Percentiles rank a stretch among this genome's conserved stretches.
Evolutionary conservation across 352 stramenopile genomes (phyloP).

Genomic region (Pythium aphanidermatum): DNA sequence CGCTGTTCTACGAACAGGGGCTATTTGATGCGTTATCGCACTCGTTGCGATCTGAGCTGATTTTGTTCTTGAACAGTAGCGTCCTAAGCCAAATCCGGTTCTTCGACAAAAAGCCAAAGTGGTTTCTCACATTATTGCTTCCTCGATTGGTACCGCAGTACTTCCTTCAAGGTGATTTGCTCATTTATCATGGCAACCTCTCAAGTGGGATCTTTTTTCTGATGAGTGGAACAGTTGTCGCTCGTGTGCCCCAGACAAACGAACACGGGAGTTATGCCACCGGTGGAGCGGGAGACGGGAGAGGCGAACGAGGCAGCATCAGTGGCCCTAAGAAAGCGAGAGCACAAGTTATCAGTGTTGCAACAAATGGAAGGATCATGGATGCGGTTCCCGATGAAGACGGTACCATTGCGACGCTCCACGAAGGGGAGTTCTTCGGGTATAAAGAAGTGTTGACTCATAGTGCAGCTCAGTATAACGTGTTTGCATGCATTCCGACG

Average conservation of each 20-base stretch:
- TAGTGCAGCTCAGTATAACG: constrained; percentile 53
- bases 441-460: constrained; percentile 72
- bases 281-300: neutral
- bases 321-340: neutral
- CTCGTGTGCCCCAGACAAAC: constrained; percentile 20
- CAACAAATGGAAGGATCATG: constrained; percentile 16
- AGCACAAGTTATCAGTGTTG: neutral
- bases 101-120: constrained; percentile 83
- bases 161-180: constrained; percentile 55
- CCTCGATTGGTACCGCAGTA: constrained; percentile 62
- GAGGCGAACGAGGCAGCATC: neutral
- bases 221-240: constrained; percentile 55
- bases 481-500: constrained; percentile 49
- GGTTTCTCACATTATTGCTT: constrained; percentile 69
- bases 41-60: constrained; percentile 55
- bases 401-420: constrained; percentile 55
- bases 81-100: constrained; percentile 63
- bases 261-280: neutral
- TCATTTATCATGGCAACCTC: constrained; percentile 66
- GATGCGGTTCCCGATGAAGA: constrained; percentile 24
- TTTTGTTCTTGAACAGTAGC: constrained; percentile 52
- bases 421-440: constrained; percentile 70
- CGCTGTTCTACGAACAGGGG: constrained; percentile 51
- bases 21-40: constrained; percentile 68
- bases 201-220: constrained; percentile 77